These are phyloP conservation scores for Suhomyces canberraensis DNA, from an alignment of 805 yeast genomes.

Conservation along the genomic window DNA sequence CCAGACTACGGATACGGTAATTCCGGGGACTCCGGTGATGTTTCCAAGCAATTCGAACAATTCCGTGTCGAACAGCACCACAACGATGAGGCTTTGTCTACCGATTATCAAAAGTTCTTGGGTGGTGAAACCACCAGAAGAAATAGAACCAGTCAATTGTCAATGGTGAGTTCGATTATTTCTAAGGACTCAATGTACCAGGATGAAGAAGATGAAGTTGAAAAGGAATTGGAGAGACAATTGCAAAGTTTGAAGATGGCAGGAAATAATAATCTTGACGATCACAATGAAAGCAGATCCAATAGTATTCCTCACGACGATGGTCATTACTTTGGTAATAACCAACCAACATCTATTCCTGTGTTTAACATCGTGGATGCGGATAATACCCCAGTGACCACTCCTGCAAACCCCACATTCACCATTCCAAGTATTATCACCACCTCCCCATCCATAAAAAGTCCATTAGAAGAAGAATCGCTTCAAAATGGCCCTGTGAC, in stretches of 20 bases:
- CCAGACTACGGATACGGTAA: conserved; percentile 9
- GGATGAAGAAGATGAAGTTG: conserved; percentile 33
- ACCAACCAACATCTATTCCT: conserved; percentile 4
- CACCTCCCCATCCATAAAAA: background rate
- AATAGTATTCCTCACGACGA: background rate
- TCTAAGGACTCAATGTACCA: conserved; percentile 31
- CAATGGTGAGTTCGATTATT: conserved; percentile 42
- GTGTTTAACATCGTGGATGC: conserved; percentile 7
- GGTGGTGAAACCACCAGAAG: conserved; percentile 4
- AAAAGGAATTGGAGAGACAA: conserved; percentile 37
- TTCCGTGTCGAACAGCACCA: conserved; percentile 11
- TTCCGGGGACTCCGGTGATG: conserved; percentile 2
- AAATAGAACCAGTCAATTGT: conserved; percentile 31
- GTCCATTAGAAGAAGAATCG: background rate
- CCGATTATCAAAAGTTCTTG: conserved; percentile 28
- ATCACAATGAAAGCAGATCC: background rate
- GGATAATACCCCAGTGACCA: background rate
- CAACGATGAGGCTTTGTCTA: conserved; percentile 14
- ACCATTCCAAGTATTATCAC: conserved; percentile 1
- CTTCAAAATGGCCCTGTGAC: background rate
- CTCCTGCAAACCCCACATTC: background rate
- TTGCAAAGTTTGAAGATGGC: conserved; percentile 30
- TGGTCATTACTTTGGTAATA: background rate
- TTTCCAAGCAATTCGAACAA: conserved; percentile 13
- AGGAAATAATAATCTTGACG: conserved; percentile 4